These are phyloP conservation scores for Fonsecaea multimorphosa DNA, from an alignment of 2,329 filamentous ascomycete genomes.

Conservation along the genomic window DNA sequence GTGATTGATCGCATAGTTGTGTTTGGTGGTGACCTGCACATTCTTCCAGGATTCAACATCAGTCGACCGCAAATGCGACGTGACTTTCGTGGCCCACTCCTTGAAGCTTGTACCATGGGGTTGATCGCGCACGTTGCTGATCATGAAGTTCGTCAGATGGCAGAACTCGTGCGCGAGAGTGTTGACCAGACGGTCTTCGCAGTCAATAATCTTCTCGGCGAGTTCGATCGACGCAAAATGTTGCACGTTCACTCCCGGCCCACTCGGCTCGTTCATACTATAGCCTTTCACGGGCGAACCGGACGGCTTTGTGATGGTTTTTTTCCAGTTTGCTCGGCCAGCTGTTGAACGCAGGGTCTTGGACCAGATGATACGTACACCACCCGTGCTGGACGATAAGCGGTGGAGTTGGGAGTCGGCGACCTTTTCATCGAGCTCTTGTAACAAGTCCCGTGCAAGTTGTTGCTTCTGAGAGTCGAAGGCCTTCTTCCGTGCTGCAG, in stretches of 20 bases:
- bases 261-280: constrained; percentile 17
- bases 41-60: constrained; percentile 60
- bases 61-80: constrained; percentile 44
- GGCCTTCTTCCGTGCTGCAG: constrained; percentile 51
- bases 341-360: constrained; percentile 68
- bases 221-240: constrained; percentile 83
- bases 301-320: constrained; percentile 57
- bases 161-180: constrained; percentile 97
- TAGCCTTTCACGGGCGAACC: constrained; percentile 37
- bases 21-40: constrained; percentile 84
- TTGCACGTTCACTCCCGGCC: constrained; percentile 42
- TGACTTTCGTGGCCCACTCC: constrained; percentile 61
- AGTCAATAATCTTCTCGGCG: constrained; percentile 83
- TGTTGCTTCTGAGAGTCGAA: constrained; percentile 62
- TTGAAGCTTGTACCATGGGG: constrained; percentile 89
- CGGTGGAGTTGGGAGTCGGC: constrained; percentile 55
- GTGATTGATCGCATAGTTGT: constrained; percentile 87
- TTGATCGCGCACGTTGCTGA: constrained; percentile 73
- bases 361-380: constrained; percentile 66
- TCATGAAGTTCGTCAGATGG: constrained; percentile 90
- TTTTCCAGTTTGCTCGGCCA: constrained; percentile 72
- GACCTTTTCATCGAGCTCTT: constrained; percentile 61
- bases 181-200: constrained; percentile 78
- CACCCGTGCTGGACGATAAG: constrained; percentile 60
- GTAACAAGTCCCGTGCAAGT: constrained; percentile 62